Evolutionary conservation across 768 basidiomycete species (phyloP).

Genomic region (Mycena rebaudengoi): DNA sequence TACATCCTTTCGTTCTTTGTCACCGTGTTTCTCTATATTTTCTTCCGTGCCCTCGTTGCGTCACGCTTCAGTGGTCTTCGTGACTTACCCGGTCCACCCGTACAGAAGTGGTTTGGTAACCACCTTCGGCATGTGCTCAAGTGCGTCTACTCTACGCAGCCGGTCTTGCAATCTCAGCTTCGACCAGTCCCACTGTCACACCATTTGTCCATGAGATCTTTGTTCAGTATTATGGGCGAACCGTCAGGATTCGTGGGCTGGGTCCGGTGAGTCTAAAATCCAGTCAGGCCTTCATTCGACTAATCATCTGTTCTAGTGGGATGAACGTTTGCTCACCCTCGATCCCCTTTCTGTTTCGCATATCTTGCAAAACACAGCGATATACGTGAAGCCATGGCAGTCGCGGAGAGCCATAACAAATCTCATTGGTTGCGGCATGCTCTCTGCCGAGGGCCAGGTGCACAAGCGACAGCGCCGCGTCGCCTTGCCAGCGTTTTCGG

Average conservation of each 20-base stretch:
- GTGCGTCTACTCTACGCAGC: constrained; percentile 53
- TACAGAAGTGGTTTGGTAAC: constrained; percentile 54
- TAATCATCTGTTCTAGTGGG: constrained; percentile 59
- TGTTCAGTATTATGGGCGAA: constrained; percentile 70
- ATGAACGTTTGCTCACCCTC: constrained; percentile 79
- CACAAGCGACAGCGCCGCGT: constrained; percentile 86
- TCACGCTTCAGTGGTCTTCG: constrained; percentile 56
- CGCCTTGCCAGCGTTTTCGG: constrained; percentile 79
- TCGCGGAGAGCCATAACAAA: constrained; percentile 77
- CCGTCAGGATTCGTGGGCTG: constrained; percentile 72
- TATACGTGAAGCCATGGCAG: constrained; percentile 88
- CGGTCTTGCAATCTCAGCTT: neutral
- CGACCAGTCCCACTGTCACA: constrained; percentile 60
- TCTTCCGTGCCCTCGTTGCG: constrained; percentile 42
- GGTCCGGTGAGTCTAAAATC: constrained; percentile 65
- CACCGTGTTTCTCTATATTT: constrained; percentile 29
- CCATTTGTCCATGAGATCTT: constrained; percentile 61
- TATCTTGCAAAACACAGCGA: constrained; percentile 73
- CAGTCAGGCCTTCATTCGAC: neutral
- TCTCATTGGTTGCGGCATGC: constrained; percentile 86
- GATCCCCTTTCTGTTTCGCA: constrained; percentile 81
- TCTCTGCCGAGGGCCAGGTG: constrained; percentile 78
- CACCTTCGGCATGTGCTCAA: constrained; percentile 67
- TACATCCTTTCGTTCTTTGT: constrained; percentile 12
- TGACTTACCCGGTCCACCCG: constrained; percentile 68